Evolutionary conservation across 306 rosid genomes (phyloP).

Genomic region (Glycine tomentella): DNA sequence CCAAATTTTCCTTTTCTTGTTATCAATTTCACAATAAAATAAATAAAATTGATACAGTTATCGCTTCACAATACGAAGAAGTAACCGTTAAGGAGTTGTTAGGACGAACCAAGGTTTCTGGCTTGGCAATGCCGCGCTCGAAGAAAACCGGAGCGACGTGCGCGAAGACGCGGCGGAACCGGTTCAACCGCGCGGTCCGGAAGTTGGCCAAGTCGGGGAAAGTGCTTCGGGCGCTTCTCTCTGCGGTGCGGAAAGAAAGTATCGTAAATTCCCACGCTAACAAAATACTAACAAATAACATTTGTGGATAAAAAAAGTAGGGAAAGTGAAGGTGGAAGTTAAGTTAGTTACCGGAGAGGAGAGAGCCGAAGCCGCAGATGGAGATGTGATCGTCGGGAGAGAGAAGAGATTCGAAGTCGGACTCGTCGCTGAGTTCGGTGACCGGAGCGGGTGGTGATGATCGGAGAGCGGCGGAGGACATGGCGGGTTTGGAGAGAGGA

Average conservation of each 20-base stretch:
- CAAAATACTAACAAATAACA: no score
- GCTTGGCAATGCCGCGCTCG: conserved; percentile 94
- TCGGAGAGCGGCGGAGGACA: conserved; percentile 46
- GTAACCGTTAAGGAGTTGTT: background rate
- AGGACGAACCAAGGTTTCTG: conserved; percentile 79
- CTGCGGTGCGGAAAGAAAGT: conserved; percentile 44
- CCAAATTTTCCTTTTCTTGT: background rate
- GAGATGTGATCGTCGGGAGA: conserved; percentile 67
- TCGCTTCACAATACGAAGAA: conserved; percentile 26
- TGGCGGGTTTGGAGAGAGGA: conserved; percentile 45
- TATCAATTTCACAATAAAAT: background rate
- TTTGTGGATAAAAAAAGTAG: background rate
- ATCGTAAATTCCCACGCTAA: background rate
- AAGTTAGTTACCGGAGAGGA: conserved; percentile 60
- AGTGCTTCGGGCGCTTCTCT: conserved; percentile 88
- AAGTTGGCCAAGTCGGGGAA: conserved; percentile 85
- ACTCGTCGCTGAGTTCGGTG: conserved; percentile 64
- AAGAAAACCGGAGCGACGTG: conserved; percentile 90
- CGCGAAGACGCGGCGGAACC: conserved; percentile 81
- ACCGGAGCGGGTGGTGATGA: conserved; percentile 39
- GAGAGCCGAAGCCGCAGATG: conserved; percentile 94
- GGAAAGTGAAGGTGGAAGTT: conserved; percentile 13
- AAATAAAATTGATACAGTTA: background rate
- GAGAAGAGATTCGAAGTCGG: conserved; percentile 66
- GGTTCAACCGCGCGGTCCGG: conserved; percentile 68